Conservation (phyloP, 2,329 filamentous ascomycete species). For the Curvularia sp. region DNA sequence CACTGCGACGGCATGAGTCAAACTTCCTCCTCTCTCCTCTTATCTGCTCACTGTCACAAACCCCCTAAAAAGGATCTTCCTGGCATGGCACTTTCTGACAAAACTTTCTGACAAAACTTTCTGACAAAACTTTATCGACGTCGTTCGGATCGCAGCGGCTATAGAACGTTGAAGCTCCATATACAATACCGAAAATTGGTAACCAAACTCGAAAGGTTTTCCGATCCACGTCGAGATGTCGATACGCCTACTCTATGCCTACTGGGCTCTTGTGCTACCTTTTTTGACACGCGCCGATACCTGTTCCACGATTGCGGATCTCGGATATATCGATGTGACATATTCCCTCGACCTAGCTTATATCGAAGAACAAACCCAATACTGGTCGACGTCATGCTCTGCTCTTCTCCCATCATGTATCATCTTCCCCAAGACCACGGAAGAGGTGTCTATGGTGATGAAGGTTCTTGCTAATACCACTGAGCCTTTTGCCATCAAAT, state of each 20-base stretch:
- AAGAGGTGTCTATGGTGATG: constrained; percentile 63
- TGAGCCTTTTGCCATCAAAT: constrained; percentile 48
- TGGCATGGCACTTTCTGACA: neutral
- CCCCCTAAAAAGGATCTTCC: neutral
- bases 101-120: neutral
- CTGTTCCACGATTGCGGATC: constrained; percentile 30
- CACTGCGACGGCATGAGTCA: neutral
- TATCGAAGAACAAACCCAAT: constrained; percentile 40
- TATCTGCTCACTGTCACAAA: neutral
- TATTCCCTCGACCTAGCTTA: constrained; percentile 30
- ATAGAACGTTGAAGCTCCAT: neutral
- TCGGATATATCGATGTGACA: constrained; percentile 35
- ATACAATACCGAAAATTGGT: neutral
- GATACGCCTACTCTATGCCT: neutral
- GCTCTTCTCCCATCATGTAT: constrained; percentile 44
- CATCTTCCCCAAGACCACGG: constrained; percentile 49
- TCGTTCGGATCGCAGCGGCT: neutral
- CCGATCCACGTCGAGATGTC: constrained; percentile 6
- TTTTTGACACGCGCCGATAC: constrained; percentile 23
- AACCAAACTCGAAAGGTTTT: neutral
- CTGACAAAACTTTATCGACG: neutral
- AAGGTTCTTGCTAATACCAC: constrained; percentile 53
- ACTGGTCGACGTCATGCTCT: constrained; percentile 44
- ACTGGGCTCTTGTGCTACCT: constrained; percentile 11
- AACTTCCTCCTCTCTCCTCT: neutral